A percentile compares a stretch with the other conserved stretches of the same genome.
phyloP scores from a whole-genome alignment of 225 moss, liverwort and hornwort species.

The Bryum argenteum region DNA sequence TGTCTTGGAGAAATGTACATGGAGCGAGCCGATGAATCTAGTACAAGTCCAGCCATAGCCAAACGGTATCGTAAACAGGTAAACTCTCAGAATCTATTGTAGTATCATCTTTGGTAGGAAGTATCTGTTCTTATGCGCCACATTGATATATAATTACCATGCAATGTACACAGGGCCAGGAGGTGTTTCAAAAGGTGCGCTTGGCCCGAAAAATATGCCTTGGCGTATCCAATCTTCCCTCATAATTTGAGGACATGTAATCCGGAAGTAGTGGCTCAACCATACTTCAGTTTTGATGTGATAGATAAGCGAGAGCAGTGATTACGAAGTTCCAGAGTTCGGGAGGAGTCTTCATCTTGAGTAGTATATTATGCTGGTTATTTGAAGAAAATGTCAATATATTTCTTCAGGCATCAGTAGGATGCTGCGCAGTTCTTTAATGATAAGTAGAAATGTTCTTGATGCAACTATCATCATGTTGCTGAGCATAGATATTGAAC shows the following conservation, averaged over 20 bases:
- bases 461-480: neutral
- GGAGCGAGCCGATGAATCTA: conserved; percentile 57
- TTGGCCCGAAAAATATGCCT: conserved; percentile 63
- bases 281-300: conserved; percentile 12
- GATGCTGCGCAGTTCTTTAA: neutral
- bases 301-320: neutral
- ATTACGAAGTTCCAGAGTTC: conserved; percentile 15
- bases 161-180: conserved; percentile 56
- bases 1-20: conserved; percentile 87
- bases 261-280: conserved; percentile 4
- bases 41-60: conserved; percentile 52
- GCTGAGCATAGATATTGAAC: neutral
- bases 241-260: conserved; percentile 13
- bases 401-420: neutral
- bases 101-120: neutral
- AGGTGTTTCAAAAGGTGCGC: conserved; percentile 70
- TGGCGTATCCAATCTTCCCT: conserved; percentile 65
- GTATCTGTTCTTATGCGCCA: neutral
- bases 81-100: neutral
- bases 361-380: neutral
- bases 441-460: neutral
- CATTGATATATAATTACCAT: neutral
- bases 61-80: conserved; percentile 80
- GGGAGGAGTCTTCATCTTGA: conserved; percentile 12
- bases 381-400: neutral